A percentile compares a stretch with the other conserved stretches of the same genome.
Conservation (phyloP, 331 rosid species). For the Dryas integrifolia region DNA sequence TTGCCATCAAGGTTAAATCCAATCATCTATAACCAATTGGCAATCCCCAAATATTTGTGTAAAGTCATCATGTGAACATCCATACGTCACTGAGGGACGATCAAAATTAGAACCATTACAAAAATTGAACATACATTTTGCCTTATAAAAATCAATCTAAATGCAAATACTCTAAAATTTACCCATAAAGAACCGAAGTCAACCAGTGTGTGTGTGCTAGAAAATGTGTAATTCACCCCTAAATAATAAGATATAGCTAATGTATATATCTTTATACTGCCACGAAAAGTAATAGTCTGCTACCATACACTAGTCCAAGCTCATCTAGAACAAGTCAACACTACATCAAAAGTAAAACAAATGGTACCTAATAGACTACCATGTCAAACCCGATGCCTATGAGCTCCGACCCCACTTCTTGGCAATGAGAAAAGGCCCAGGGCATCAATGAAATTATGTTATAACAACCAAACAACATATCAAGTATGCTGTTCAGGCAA, state of each 20-base stretch:
- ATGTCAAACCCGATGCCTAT: not conserved
- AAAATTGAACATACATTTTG: not conserved
- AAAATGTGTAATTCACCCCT: not conserved
- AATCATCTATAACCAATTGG: not conserved
- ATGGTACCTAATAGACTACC: not conserved
- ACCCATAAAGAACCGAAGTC: not conserved
- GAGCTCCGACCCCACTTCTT: not conserved
- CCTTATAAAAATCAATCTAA: not conserved
- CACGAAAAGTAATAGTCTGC: not conserved
- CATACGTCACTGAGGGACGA: not conserved
- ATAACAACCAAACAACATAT: conserved; percentile 1
- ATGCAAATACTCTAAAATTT: not conserved
- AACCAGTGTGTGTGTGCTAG: not conserved
- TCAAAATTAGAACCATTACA: not conserved
- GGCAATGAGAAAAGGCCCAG: not conserved
- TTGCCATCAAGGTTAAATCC: not conserved
- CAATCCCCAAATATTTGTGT: not conserved
- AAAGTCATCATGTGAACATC: not conserved
- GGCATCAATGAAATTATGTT: not conserved
- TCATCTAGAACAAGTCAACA: not conserved
- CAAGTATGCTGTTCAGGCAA: not conserved
- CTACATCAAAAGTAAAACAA: not conserved
- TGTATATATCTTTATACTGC: no score
- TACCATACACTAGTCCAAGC: not conserved
- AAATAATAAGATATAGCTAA: no score